These are phyloP conservation scores for Hanseniaspora meyeri DNA, from an alignment of 805 yeast genomes.

Conservation along the genomic window DNA sequence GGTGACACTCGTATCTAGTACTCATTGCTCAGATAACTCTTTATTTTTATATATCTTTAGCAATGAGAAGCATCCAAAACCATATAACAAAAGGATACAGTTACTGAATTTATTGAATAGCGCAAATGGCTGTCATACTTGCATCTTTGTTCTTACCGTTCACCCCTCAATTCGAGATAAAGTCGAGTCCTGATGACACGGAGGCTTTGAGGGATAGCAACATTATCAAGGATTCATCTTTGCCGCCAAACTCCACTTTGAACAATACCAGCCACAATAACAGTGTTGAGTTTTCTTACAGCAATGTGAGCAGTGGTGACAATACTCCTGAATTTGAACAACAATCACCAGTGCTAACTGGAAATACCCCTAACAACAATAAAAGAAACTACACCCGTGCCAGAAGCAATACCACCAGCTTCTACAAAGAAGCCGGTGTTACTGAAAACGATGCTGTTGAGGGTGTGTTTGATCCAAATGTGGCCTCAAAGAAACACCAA, in stretches of 20 bases:
- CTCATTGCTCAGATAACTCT: background rate
- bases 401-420: slow-evolving; percentile 2
- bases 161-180: slow-evolving; percentile 47
- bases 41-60: too few species aligned
- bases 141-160: slow-evolving; percentile 67
- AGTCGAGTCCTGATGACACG: slow-evolving; percentile 24
- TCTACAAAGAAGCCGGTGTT: background rate
- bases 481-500: slow-evolving; percentile 6
- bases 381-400: background rate
- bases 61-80: too few species aligned
- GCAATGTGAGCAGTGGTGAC: background rate
- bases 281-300: background rate
- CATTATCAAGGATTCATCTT: slow-evolving; percentile 17
- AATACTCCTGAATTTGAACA: slow-evolving; percentile 1
- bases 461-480: slow-evolving; percentile 1
- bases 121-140: slow-evolving; percentile 49
- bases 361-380: background rate
- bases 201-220: slow-evolving; percentile 25
- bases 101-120: too few species aligned
- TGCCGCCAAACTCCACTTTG: background rate
- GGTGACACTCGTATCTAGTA: too few species aligned
- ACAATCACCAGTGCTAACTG: background rate
- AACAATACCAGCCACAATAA: background rate
- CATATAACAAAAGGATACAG: too few species aligned
- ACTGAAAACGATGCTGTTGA: slow-evolving; percentile 4